These are phyloP conservation scores for Talaromyces marneffei DNA, from an alignment of 2,329 filamentous ascomycete genomes.

Conservation along the genomic window DNA sequence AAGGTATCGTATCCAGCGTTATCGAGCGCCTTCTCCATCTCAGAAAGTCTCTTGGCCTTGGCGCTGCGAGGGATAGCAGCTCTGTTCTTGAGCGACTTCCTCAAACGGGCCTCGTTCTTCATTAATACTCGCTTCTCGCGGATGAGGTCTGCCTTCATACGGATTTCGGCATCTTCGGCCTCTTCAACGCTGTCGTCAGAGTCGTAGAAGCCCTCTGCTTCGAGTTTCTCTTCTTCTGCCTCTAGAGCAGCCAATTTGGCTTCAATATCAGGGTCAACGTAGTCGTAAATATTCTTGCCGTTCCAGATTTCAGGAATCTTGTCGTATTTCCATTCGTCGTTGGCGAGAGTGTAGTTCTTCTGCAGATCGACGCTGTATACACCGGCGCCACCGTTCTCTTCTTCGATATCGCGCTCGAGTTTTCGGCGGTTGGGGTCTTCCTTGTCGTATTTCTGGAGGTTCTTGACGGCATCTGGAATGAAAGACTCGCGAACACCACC, in stretches of 20 bases:
- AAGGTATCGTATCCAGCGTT: constrained; percentile 74
- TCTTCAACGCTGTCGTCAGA: constrained; percentile 78
- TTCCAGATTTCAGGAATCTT: constrained; percentile 90
- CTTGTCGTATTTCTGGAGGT: constrained; percentile 83
- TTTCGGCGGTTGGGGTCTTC: constrained; percentile 73
- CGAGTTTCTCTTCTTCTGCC: constrained; percentile 88
- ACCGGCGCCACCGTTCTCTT: constrained; percentile 87
- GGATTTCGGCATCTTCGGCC: constrained; percentile 77
- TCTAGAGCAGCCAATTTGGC: constrained; percentile 85
- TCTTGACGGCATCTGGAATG: constrained; percentile 79
- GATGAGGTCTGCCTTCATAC: constrained; percentile 90
- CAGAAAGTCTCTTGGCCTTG: constrained; percentile 72
- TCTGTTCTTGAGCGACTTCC: constrained; percentile 95
- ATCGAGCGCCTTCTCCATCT: constrained; percentile 82
- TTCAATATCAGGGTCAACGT: constrained; percentile 94
- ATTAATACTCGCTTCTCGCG: constrained; percentile 90
- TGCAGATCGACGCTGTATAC: constrained; percentile 93
- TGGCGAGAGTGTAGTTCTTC: constrained; percentile 78
- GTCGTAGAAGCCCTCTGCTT: constrained; percentile 90
- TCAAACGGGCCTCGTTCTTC: constrained; percentile 89
- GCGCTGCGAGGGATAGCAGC: constrained; percentile 82
- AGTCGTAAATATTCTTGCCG: constrained; percentile 97
- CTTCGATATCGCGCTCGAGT: constrained; percentile 81
- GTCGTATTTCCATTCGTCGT: constrained; percentile 93
- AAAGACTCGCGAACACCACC: constrained; percentile 74